Base-by-base conservation (phyloP, 768 basidiomycete genomes). In the Rhizopogon vulgaris region DNA sequence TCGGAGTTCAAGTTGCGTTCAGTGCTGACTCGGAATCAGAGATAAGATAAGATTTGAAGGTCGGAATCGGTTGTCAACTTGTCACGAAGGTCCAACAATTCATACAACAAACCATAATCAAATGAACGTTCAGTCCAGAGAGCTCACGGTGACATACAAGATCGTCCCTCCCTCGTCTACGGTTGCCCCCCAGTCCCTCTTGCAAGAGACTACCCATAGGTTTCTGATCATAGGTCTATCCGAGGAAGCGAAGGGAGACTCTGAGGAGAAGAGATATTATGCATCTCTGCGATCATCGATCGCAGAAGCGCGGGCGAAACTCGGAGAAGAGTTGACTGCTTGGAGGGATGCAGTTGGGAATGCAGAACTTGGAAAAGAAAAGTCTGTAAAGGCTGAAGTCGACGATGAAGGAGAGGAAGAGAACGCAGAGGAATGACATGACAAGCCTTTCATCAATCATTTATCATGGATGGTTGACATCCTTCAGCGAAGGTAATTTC, bases 291-390 rank as follows among this genome's bases (percentile, higher is more conserved):
- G 73, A 53, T 65, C 58, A 5, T 71, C 80, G 17, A 71, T 90
- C 46, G 69, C 68, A 32, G 67, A 71, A 34, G 84, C 84, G 27
- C 80, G 73, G 55, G 71, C 70, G 39, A 69, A 73, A 27, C 57
- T 87, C 4, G 88, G 88, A 9, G 74, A 80, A 40, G 84, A 88
- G 56, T 63, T 90, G 65, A 90, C 88, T 0, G 74, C 65, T 5
- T 90, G 87, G 88, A 76, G 84, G 59, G 87, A 90, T 66, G 76
- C 77, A 6, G 82, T 89, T 4, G 85, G 87, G 11, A 84, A 76
- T 43, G 61, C 68, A 6, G 88, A 90, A 63, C 63, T 77, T 58
- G 73, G 61, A 14, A 88, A 86, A 60, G 87, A 89, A 58, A 72
- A 68, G 51, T 68, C 62, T 12, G 66, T 61, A 41, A 71, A 68